Evolutionary conservation across 768 basidiomycete species (phyloP).

Genomic region (Lactarius indigo): DNA sequence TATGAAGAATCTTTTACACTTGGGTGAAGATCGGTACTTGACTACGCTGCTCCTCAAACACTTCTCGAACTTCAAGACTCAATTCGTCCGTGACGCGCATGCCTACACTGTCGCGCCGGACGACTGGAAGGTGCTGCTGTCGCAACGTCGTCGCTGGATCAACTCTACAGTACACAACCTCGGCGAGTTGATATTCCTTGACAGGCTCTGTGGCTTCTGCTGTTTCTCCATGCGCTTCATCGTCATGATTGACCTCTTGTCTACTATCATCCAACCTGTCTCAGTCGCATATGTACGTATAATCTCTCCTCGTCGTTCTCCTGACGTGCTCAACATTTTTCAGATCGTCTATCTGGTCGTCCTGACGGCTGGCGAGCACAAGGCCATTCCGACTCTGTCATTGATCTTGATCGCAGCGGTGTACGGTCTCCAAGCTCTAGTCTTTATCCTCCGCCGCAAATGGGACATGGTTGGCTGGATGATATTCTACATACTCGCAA

Average conservation of each 20-base stretch:
- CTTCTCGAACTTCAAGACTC: conserved; percentile 92
- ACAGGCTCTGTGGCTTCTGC: conserved; percentile 93
- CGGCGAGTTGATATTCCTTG: conserved; percentile 87
- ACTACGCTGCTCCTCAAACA: conserved; percentile 95
- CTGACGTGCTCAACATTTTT: background rate
- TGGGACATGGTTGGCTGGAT: conserved; percentile 99
- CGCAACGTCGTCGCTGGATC: conserved; percentile 98
- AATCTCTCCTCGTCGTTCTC: background rate
- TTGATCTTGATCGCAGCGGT: conserved; percentile 91
- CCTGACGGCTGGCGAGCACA: conserved; percentile 61
- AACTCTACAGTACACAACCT: conserved; percentile 99
- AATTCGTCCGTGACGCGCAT: conserved; percentile 91
- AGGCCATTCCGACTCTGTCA: conserved; percentile 73
- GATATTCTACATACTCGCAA: conserved; percentile 92
- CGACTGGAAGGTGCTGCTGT: conserved; percentile 89
- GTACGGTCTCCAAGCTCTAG: conserved; percentile 90
- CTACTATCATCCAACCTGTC: conserved; percentile 80
- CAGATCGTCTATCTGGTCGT: conserved; percentile 89
- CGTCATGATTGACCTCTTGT: conserved; percentile 94
- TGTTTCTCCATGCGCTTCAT: conserved; percentile 99
- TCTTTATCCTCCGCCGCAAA: conserved; percentile 88
- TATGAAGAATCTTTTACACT: conserved; percentile 97
- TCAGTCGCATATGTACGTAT: conserved; percentile 84
- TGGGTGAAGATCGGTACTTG: conserved; percentile 98
- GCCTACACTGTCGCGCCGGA: conserved; percentile 95